Evolutionary conservation across 352 stramenopile species (phyloP), one percentile per base, ranked within the genome.

Genomic region (Vaucheria bursata): DNA sequence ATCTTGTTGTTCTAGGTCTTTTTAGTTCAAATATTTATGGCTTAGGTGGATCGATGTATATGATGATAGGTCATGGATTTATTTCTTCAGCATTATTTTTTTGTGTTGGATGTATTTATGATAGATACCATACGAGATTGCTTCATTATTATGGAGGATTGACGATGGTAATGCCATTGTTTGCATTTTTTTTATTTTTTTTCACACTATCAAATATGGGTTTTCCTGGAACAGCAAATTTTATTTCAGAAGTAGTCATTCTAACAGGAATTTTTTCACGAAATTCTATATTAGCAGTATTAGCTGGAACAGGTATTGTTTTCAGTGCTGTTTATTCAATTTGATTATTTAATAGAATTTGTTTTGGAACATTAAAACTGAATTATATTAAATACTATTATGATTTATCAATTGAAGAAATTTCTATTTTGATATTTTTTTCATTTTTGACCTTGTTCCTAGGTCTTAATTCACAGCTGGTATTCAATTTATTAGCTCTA

Each of bases 41-140:
- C 8, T 33, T 86, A 70, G 59, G 85, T 76, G 81, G 81, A 49
- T 74, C 74, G 71, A 84, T 86, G 74, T 35, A 83, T 40, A 80
- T 86, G 85, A 86, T 69, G 50, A 69, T 86, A 53, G 84, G 81
- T 82, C 82, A 86, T 81, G 81, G 82, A 36, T 86, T 86, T 85
- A 70, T 86, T 69, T 85, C 82, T 73, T 81, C 70, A 74, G 82
- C 81, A 68, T 67, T 86, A 69, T 86, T 86, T 67, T 85, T 86
- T 5, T 53, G 72, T 38, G 79, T 86, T 79, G 80, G 75, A 1
- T 66, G 81, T 84, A 52, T 85, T n/a, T 85, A 85, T 83, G 78
- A 85, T 85, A 72, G 80, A 38, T 80, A 85, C 83, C 78, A 85
- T 85, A 84, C 80, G 32, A 25, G 79, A 64, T 79, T 84, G 53